phyloP scores from a whole-genome alignment of 257 asterid genomes.

The Apocynum venetum region DNA sequence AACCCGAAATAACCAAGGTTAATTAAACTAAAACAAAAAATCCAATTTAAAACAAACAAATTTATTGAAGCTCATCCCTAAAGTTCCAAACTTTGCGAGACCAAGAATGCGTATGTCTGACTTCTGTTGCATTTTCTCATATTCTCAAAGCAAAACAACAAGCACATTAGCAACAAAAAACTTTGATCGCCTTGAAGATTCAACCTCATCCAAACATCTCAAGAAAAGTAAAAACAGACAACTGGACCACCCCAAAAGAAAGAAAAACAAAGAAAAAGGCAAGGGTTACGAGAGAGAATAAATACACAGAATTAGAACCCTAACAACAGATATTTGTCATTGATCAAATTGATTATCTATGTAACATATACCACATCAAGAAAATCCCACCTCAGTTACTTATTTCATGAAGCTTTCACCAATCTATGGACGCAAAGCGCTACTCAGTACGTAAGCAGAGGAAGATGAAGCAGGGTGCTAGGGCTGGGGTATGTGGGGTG shows the following conservation, averaged over 20 bases:
- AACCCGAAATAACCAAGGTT: not conserved
- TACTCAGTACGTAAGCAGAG: not conserved
- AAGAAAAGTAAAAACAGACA: not conserved
- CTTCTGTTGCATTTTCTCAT: not conserved
- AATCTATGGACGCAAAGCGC: not conserved
- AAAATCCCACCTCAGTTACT: not conserved
- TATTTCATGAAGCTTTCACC: not conserved
- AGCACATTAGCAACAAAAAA: conserved; percentile 4
- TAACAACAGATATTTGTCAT: not conserved
- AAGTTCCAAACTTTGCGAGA: conserved; percentile 14
- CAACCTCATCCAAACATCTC: not conserved
- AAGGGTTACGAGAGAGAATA: not conserved
- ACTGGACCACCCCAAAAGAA: not conserved
- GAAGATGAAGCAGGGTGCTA: not conserved
- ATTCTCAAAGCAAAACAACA: not conserved
- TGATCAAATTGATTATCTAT: not conserved
- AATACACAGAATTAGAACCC: not conserved
- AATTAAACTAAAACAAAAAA: not conserved
- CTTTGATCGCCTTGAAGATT: conserved; percentile 1
- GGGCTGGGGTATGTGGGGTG: not conserved
- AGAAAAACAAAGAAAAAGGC: not conserved
- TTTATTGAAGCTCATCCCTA: not conserved
- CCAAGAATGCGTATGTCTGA: not conserved
- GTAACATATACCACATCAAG: not conserved
- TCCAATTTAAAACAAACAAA: not conserved